Conservation (phyloP, 2,329 filamentous ascomycete species). For the Pseudonectria buxi region DNA sequence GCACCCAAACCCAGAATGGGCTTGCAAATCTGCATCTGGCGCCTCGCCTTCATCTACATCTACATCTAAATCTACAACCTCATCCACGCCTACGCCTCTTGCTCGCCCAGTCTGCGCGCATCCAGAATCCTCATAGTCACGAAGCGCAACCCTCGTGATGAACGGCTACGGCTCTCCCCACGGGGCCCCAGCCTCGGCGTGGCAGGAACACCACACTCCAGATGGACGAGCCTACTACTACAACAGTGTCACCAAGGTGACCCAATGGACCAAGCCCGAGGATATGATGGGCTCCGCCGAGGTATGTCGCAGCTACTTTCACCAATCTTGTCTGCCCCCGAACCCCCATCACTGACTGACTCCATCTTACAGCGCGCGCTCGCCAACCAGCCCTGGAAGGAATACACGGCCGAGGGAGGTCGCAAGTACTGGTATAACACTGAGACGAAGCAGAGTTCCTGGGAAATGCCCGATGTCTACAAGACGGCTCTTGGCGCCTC, state of each 20-base stretch:
- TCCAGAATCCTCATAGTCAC: too few species aligned
- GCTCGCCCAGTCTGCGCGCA: too few species aligned
- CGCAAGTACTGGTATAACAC: conserved; percentile 94
- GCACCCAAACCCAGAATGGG: conserved; percentile 16
- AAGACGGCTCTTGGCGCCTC: conserved; percentile 64
- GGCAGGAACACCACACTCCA: conserved; percentile 74
- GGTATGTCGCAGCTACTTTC: conserved; percentile 45
- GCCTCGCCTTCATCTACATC: too few species aligned
- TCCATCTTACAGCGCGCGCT: conserved; percentile 58
- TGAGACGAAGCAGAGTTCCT: conserved; percentile 85
- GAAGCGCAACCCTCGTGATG: conserved; percentile 45
- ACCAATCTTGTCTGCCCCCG: too few species aligned
- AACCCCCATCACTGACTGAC: conserved; percentile 10
- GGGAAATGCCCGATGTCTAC: conserved; percentile 86
- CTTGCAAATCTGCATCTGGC: conserved; percentile 5
- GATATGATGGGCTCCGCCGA: conserved; percentile 80
- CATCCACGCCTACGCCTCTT: too few species aligned
- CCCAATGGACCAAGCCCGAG: conserved; percentile 90
- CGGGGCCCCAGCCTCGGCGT: conserved; percentile 49
- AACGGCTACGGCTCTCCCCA: conserved; percentile 47
- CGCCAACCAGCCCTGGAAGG: conserved; percentile 82
- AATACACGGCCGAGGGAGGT: conserved; percentile 80
- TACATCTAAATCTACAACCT: too few species aligned
- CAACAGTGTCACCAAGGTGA: conserved; percentile 76
- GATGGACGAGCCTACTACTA: conserved; percentile 90